Base-by-base conservation (phyloP, 1,284 basidiomycete species). In the Spongispora temasekensis region DNA sequence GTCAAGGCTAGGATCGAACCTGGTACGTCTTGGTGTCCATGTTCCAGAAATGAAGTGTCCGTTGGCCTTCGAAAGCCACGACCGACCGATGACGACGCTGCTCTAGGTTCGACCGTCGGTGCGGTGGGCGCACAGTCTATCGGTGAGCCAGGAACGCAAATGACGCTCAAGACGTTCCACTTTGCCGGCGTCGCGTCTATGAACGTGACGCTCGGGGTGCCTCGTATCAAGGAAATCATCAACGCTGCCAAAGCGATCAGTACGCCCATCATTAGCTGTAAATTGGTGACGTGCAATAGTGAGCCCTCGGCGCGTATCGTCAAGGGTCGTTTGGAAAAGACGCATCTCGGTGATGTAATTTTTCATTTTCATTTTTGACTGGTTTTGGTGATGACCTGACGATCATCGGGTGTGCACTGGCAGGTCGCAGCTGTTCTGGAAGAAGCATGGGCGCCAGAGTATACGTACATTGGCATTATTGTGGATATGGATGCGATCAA, bases 131-230 rank as follows among this genome's bases (percentile, higher is more conserved):
- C 97, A 2, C 97, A 99, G 75, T 99, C 97, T 8, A 99, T 99
- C 65, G 97, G 97, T 74, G 97, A 99, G 77, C 97, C 97, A 2
- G 97, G 97, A 59, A 99, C 97, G 3, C 97, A 99, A 74, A 99
- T 99, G 97, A 99, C 97, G 8, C 78, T 99, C 66, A 99, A 99
- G 79, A 99, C 97, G 62, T 99, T 99, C 88, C 97, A 99, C 83
- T 99, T 99, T 79, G 97, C 97, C 71, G 97, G 97, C 82, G 96
- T 99, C 65, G 97, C 97, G 13, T 97, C 96, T 35, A 99, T 99
- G 97, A 99, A 98, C 79, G 95, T 99, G 67, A 99, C 97, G 1
- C 87, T 99, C 44, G 97, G 97, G 82, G 97, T 99, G 13, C 97
- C 97, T 25, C 96, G 97, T 75, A 99, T 99, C 80, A 99, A 99